These are phyloP conservation scores for Haplosporangium gracile DNA, from an alignment of 192 early-diverging fungal genomes.

Conservation along the genomic window DNA sequence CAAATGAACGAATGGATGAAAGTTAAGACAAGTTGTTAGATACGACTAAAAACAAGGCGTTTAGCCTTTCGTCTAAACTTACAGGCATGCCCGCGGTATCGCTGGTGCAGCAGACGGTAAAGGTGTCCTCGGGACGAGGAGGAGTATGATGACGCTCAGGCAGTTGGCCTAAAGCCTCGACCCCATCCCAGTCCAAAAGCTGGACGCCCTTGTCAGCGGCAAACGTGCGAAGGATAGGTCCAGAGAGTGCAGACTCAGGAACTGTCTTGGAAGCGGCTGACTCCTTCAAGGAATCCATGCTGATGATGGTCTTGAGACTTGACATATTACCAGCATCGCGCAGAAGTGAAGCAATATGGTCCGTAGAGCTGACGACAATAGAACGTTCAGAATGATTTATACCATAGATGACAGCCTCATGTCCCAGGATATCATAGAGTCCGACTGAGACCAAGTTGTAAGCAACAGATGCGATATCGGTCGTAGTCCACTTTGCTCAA, in stretches of 20 bases:
- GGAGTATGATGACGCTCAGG: slow-evolving; percentile 62
- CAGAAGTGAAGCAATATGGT: slow-evolving; percentile 61
- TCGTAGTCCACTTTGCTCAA: slow-evolving; percentile 80
- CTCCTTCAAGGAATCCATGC: slow-evolving; percentile 70
- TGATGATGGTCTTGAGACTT: slow-evolving; percentile 77
- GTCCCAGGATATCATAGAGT: slow-evolving; percentile 90
- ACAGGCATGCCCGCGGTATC: slow-evolving; percentile 86
- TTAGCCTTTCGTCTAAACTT: slow-evolving; percentile 50
- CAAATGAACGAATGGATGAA: not conserved
- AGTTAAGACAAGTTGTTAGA: not conserved
- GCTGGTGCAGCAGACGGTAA: slow-evolving; percentile 82
- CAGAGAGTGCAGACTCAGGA: slow-evolving; percentile 6
- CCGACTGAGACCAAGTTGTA: slow-evolving; percentile 77
- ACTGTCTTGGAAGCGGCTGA: not conserved
- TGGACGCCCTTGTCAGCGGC: slow-evolving; percentile 70
- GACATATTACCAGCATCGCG: slow-evolving; percentile 70
- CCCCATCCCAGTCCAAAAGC: slow-evolving; percentile 65
- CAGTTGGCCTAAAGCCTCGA: slow-evolving; percentile 71
- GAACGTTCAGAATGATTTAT: slow-evolving; percentile 85
- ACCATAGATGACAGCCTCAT: slow-evolving; percentile 84
- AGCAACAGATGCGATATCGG: slow-evolving; percentile 70
- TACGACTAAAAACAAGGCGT: not conserved
- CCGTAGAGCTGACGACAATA: slow-evolving; percentile 68
- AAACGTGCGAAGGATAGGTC: slow-evolving; percentile 63
- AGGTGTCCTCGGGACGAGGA: slow-evolving; percentile 74